These are phyloP conservation scores for Syncephalis plumigaleata DNA, from an alignment of 371 early-diverging fungal species.

Conservation along the genomic window DNA sequence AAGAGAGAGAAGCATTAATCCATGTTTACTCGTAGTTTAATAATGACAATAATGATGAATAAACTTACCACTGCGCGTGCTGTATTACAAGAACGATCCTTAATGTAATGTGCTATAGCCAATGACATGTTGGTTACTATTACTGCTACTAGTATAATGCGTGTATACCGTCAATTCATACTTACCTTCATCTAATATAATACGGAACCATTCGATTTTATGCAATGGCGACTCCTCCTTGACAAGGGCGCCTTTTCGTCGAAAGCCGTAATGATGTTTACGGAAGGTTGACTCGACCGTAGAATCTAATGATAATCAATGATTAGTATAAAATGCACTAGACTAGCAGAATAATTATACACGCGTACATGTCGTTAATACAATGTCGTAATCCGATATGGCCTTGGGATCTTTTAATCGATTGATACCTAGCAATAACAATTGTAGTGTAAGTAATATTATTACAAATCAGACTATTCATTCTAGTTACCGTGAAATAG, in stretches of 20 bases:
- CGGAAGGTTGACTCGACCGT: slow-evolving; percentile 59
- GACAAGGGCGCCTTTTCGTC: slow-evolving; percentile 26
- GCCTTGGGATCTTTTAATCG: slow-evolving; percentile 25
- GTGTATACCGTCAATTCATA: too few species aligned
- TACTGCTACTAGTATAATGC: too few species aligned
- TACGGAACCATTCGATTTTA: slow-evolving; percentile 58
- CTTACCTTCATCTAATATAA: slow-evolving; percentile 70
- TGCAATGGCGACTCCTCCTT: slow-evolving; percentile 58
- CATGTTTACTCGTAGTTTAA: neutral
- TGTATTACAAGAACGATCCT: slow-evolving; percentile 81
- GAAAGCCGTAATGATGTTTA: slow-evolving; percentile 51
- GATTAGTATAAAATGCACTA: neutral
- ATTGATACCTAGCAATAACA: slow-evolving; percentile 39
- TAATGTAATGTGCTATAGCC: slow-evolving; percentile 75
- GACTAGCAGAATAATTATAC: slow-evolving; percentile 2
- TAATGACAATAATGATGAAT: neutral
- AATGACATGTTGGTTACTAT: too few species aligned
- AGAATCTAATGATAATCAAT: slow-evolving; percentile 24
- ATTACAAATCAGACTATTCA: too few species aligned
- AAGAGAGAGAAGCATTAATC: slow-evolving; percentile 3
- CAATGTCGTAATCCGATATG: slow-evolving; percentile 50
- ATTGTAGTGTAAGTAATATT: too few species aligned
- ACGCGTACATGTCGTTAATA: slow-evolving; percentile 59
- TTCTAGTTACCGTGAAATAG: slow-evolving; percentile 13
- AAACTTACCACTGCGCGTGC: slow-evolving; percentile 54